Conservation (phyloP, 768 basidiomycete species). For the Trametes elegans region DNA sequence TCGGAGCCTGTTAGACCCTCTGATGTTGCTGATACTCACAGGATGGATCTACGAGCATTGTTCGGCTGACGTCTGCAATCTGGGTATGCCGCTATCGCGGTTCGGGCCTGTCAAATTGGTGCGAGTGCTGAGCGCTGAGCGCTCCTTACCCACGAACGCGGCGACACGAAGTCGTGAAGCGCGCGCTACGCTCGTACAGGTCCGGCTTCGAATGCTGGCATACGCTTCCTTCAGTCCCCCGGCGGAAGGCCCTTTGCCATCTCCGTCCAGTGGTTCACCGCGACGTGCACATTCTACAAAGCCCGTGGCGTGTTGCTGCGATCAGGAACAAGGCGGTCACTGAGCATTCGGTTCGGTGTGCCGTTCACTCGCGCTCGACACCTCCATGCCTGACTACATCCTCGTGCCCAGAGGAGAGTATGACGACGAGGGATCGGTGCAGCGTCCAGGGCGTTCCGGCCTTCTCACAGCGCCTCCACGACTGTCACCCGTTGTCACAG, state of each 20-base stretch:
- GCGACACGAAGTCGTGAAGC: background rate
- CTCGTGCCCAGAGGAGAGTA: constrained; percentile 9
- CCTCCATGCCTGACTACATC: constrained; percentile 5
- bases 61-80: constrained; percentile 4
- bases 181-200: constrained; percentile 1
- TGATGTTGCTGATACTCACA: constrained; percentile 2
- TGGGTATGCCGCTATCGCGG: background rate
- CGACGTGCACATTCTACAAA: background rate
- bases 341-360: background rate
- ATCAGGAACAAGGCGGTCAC: constrained; percentile 7
- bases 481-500: constrained; percentile 15
- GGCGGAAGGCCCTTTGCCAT: background rate
- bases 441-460: background rate
- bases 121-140: background rate
- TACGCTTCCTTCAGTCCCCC: background rate
- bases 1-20: background rate
- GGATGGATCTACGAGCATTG: constrained; percentile 8
- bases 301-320: constrained; percentile 2
- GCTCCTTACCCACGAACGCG: background rate
- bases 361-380: background rate
- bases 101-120: background rate
- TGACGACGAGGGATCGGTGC: constrained; percentile 12
- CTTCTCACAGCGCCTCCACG: constrained; percentile 15
- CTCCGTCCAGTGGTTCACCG: background rate
- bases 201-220: constrained; percentile 2